Percentiles rank a stretch among this genome's conserved stretches.
Evolutionary conservation across 225 moss, liverwort and hornwort species (phyloP).

Genomic region (Pseudoscleropodium purum): DNA sequence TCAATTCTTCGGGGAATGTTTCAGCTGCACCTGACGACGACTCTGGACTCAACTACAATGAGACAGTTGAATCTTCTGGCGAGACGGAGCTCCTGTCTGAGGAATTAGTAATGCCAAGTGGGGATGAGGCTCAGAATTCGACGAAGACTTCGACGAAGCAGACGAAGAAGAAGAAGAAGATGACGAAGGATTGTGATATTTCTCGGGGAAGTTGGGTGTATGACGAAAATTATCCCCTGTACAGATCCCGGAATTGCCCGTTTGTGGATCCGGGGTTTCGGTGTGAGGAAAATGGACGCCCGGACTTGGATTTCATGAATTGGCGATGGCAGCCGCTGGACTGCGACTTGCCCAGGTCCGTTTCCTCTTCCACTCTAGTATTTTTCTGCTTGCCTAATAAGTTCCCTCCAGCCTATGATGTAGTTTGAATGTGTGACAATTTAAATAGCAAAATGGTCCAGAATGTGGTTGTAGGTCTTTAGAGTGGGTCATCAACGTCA

Average conservation of each 20-base stretch:
- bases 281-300: slow-evolving; percentile 82
- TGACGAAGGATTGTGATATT: slow-evolving; percentile 27
- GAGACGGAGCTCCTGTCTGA: background rate
- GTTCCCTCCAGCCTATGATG: background rate
- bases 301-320: slow-evolving; percentile 60
- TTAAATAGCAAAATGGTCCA: background rate
- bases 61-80: background rate
- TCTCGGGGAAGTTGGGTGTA: slow-evolving; percentile 59
- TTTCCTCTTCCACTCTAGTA: background rate
- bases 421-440: background rate
- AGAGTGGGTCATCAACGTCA: background rate
- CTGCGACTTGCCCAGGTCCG: slow-evolving; percentile 65
- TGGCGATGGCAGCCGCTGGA: slow-evolving; percentile 74
- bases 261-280: slow-evolving; percentile 73
- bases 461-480: too few species aligned
- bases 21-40: background rate
- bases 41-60: background rate
- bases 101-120: background rate
- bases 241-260: slow-evolving; percentile 55
- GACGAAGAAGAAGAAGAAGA: background rate
- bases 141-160: background rate
- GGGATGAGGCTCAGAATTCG: background rate
- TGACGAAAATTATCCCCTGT: slow-evolving; percentile 67
- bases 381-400: background rate
- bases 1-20: background rate